Evolutionary conservation across 75 land plant genomes (phyloP).

Genomic region (Pseudotsuga menziesii): DNA sequence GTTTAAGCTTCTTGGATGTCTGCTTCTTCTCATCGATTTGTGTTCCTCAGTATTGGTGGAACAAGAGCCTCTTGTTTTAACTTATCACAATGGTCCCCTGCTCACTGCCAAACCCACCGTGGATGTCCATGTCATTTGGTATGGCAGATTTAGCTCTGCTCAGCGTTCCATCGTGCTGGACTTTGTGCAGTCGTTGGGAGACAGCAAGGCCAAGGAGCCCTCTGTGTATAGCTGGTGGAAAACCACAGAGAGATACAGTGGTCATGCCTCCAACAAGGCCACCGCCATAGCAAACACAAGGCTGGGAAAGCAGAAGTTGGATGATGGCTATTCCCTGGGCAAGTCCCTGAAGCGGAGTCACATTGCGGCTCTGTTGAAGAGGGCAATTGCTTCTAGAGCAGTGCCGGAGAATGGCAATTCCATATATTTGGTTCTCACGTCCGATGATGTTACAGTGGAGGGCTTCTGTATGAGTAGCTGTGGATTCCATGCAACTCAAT

Average conservation of each 20-base stretch:
- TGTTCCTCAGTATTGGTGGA: constrained; percentile 17
- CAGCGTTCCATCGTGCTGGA: constrained; percentile 53
- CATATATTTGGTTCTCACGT: constrained; percentile 35
- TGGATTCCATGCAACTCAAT: no score
- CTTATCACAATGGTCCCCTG: constrained; percentile 67
- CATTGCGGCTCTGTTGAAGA: not conserved
- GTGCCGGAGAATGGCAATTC: constrained; percentile 15
- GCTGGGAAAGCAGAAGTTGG: constrained; percentile 23
- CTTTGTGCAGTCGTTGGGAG: constrained; percentile 47
- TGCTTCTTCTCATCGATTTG: not conserved
- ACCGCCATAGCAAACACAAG: not conserved
- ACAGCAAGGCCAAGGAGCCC: not conserved
- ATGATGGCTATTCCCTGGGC: constrained; percentile 18
- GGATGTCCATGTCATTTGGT: constrained; percentile 59
- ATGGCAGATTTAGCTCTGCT: constrained; percentile 51
- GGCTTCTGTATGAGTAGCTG: constrained; percentile 60
- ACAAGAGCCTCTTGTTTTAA: constrained; percentile 16
- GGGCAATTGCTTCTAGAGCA: not conserved
- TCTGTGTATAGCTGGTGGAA: constrained; percentile 20
- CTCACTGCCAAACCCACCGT: constrained; percentile 22
- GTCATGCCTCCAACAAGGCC: not conserved
- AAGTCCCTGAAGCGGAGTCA: constrained; percentile 9
- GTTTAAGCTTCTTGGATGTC: not conserved
- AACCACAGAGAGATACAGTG: constrained; percentile 10
- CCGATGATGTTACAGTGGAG: constrained; percentile 30